A percentile compares a stretch with the other conserved stretches of the same genome.
phyloP scores from a whole-genome alignment of 257 asterid species.

The Nicotiana sylvestris region DNA sequence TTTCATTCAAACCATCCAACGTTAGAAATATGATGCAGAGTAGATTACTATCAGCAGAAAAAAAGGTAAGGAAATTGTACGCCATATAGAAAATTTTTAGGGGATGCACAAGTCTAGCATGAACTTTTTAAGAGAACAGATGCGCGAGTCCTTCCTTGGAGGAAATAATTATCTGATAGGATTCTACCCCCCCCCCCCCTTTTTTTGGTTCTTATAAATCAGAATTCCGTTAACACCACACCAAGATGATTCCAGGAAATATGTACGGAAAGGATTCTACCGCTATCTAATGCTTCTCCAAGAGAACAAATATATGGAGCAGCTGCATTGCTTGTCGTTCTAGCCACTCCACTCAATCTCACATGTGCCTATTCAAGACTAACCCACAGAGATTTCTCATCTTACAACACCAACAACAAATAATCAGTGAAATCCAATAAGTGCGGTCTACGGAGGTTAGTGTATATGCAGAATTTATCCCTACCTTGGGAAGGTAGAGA shows the following conservation, averaged over 20 bases:
- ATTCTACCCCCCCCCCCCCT: background rate
- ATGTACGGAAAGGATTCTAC: background rate
- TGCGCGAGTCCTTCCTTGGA: background rate
- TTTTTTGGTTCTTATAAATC: background rate
- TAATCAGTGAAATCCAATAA: too few relatives aligned
- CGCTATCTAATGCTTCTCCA: background rate
- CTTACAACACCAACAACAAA: too few relatives aligned
- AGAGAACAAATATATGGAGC: background rate
- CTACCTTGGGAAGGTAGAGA: too few relatives aligned
- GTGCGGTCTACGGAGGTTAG: too few relatives aligned
- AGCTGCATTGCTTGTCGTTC: background rate
- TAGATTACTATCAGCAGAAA: background rate
- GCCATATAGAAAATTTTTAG: too few relatives aligned
- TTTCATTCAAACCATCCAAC: background rate
- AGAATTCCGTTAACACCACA: background rate
- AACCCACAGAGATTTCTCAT: background rate
- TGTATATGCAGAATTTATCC: too few relatives aligned
- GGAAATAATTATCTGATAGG: background rate
- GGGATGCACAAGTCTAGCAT: background rate
- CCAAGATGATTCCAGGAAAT: background rate
- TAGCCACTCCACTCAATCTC: background rate
- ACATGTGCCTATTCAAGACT: background rate
- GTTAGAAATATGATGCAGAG: background rate
- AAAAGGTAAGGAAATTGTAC: background rate
- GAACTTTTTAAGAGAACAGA: background rate